phyloP scores from a whole-genome alignment of 768 basidiomycete genomes.

The Tulasnella sp. region DNA sequence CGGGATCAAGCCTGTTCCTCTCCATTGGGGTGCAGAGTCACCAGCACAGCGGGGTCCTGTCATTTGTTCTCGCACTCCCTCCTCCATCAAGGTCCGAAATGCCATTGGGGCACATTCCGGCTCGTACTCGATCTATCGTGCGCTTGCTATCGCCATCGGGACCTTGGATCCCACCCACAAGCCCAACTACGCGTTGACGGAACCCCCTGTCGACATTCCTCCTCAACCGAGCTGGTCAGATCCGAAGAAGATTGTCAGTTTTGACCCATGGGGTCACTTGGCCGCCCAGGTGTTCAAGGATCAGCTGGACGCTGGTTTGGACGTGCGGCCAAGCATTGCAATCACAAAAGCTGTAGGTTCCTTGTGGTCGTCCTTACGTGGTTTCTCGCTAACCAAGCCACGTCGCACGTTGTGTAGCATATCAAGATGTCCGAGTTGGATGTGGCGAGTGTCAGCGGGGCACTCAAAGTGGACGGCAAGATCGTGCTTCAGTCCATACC shows the following conservation, averaged over 20 bases:
- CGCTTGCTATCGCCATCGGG: slow-evolving; percentile 84
- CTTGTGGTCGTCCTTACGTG: not conserved
- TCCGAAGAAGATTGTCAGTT: slow-evolving; percentile 69
- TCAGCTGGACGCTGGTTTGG: slow-evolving; percentile 56
- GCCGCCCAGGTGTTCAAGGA: slow-evolving; percentile 57
- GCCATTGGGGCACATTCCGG: slow-evolving; percentile 90
- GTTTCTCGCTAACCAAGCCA: not conserved
- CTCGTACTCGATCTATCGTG: slow-evolving; percentile 89
- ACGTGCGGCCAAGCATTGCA: slow-evolving; percentile 84
- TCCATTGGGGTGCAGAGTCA: slow-evolving; percentile 68
- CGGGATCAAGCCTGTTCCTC: slow-evolving; percentile 65
- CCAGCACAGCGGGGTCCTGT: slow-evolving; percentile 67
- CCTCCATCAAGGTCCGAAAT: slow-evolving; percentile 80
- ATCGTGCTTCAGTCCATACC: slow-evolving; percentile 61
- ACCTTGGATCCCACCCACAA: slow-evolving; percentile 65
- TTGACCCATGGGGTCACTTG: slow-evolving; percentile 91
- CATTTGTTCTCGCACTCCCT: slow-evolving; percentile 73
- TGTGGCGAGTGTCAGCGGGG: slow-evolving; percentile 59
- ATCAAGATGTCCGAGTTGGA: slow-evolving; percentile 93
- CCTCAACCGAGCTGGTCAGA: slow-evolving; percentile 69
- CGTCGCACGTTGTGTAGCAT: slow-evolving; percentile 39
- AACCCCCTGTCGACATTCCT: slow-evolving; percentile 72
- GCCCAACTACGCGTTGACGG: slow-evolving; percentile 68
- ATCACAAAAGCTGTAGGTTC: slow-evolving; percentile 47
- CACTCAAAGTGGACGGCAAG: slow-evolving; percentile 66